Conservation (phyloP, 2,329 filamentous ascomycete genomes). For the Elsinoe ampelina region DNA sequence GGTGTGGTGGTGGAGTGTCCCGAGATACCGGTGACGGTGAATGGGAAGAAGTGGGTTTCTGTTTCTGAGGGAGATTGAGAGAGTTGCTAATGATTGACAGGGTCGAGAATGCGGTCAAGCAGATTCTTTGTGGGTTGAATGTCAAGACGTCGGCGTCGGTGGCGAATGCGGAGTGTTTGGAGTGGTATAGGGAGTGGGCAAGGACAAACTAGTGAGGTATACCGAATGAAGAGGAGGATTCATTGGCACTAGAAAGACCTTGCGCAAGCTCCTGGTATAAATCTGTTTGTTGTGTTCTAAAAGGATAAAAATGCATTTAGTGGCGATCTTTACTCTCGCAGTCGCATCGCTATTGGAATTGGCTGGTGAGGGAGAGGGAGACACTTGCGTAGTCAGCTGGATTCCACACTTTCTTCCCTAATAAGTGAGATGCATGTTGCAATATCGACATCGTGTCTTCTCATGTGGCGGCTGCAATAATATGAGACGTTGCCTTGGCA, state of each 20-base stretch:
- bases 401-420: no score
- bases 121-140: conserved; percentile 79
- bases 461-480: no score
- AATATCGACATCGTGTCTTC: no score
- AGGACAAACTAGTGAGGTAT: conserved; percentile 32
- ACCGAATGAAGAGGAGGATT: no score
- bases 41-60: conserved; percentile 77
- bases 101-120: conserved; percentile 92
- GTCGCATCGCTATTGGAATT: no score
- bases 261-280: background rate
- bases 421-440: no score
- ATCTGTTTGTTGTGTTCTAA: background rate
- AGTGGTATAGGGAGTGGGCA: conserved; percentile 80
- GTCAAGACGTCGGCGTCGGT: conserved; percentile 88
- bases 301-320: no score
- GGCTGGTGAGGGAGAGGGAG: no score
- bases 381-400: no score
- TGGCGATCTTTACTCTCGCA: no score
- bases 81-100: conserved; percentile 32
- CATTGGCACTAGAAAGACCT: no score
- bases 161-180: conserved; percentile 79
- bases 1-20: conserved; percentile 71
- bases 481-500: background rate
- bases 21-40: conserved; percentile 83
- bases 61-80: background rate